Base-by-base conservation (phyloP, 257 asterid species). In the Agastache rugosa region DNA sequence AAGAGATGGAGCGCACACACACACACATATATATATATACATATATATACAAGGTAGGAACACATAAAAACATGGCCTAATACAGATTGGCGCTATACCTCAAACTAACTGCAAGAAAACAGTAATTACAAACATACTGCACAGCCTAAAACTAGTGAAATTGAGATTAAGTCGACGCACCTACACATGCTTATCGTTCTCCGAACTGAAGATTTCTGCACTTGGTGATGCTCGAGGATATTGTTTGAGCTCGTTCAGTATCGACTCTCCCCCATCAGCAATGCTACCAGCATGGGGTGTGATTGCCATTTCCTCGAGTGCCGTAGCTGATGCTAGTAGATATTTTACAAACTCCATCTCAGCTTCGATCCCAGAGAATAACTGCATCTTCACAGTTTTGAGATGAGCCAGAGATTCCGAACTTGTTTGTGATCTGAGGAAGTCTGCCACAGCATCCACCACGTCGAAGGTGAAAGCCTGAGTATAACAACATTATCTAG, bases 261-360 rank as follows among this genome's bases (percentile, higher is more conserved):
- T 80, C 15, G 86, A 77, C 75, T 82, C 82, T 3, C 87, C 90
- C 44, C 84, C 83, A 64, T 71, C 89, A 2, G 81, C 64, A 14
- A 84, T 45, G 44, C 80, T 73, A 1, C 81, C 78, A 0, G 53
- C 34, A 11, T 80, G 79, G 42, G 87, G 88, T 9, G 85, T 63
- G 35, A 88, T 81, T 0, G 81, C 75, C 77, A 88, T 73, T 78
- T 88, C 86, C 77, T 82, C 89, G 0, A 83, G 90, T 10, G 86
- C 80, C 9, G 84, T 81, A 1, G 90, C 87, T 22, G 87, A 87
- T 51, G 89, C 86, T 42, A 87, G 77, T 58, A 84, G 72, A 69
- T 85, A 84, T 17, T 84, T 88, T 5, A 86, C 83, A 56, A 88
- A 85, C 35, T 85, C 90, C 93, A 88, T 88, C 80, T 85, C 90